Base-by-base conservation (phyloP, 148 eudicot species). In the Amaranthus palmeri region DNA sequence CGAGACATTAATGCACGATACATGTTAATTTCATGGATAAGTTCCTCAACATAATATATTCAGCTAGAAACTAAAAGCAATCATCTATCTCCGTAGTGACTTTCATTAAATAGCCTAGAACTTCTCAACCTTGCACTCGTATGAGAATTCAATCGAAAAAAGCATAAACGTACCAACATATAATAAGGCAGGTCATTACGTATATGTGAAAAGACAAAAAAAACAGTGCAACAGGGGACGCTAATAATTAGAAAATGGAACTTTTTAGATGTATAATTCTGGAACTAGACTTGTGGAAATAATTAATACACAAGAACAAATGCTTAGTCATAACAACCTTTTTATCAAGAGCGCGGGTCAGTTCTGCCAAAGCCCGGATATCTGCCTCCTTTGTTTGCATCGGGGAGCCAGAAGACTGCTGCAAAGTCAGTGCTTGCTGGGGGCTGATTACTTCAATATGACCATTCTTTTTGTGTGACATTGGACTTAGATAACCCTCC, bases 311-410 rank as follows among this genome's bases (percentile, higher is more conserved):
- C 69, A 68, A 25, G 36, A 49, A 56, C 59, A 69, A 53, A 25
- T 47, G 58, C 55, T 67, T 5, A 75, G 10, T 59, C 61, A 25
- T 50, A 9, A 25, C 73, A 51, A 91, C 96, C 98, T 90, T 93
- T 82, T 88, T 90, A 72, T 90, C 96, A 47, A 95, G 96, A 74
- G 90, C 91, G 73, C 93, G 92, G 41, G 86, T 81, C 58, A 95
- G 85, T 80, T 90, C 93, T 72, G 96, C 92, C 78, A 95, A 79
- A 80, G 97, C 99, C 76, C 80, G 88, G 68, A 92, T 83, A 71
- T 95, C 99, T 78, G 97, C 97, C 75, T 92, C 99, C 80, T 90
- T 95, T 43, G 96, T 84, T 79, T 89, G 98, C 62, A 86, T 72
- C 74, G 86, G 97, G 72, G 92, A 77, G 54, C 79, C 65, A 68